These are phyloP conservation scores for Tricharina praecox DNA, from an alignment of 495 filamentous ascomycete species.

Conservation along the genomic window DNA sequence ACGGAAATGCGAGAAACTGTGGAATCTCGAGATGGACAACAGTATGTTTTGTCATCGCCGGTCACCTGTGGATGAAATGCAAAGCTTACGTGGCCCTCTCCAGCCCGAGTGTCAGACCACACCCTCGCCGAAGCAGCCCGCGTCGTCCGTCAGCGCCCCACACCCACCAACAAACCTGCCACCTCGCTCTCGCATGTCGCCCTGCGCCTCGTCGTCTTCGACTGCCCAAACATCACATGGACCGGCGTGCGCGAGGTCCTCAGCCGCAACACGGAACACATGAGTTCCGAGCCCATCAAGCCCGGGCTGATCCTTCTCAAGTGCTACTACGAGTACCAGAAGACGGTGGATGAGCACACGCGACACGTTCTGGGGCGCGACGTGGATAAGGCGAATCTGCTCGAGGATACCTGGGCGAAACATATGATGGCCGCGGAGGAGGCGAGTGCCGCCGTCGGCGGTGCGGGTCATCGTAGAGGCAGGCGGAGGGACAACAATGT, in stretches of 20 bases:
- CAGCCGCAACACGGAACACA: constrained; percentile 56
- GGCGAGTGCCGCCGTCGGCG: constrained; percentile 48
- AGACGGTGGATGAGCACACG: constrained; percentile 81
- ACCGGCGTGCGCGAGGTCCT: constrained; percentile 75
- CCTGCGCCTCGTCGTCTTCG: constrained; percentile 69
- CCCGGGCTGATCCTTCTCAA: constrained; percentile 68
- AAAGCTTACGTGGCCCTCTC: neutral
- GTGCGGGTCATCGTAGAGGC: constrained; percentile 54
- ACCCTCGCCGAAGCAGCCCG: constrained; percentile 72
- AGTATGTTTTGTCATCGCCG: constrained; percentile 32
- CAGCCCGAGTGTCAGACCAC: constrained; percentile 61
- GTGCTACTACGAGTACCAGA: constrained; percentile 90
- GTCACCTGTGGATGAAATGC: neutral
- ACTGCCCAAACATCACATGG: constrained; percentile 84
- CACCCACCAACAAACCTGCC: constrained; percentile 24
- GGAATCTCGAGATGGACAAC: constrained; percentile 77
- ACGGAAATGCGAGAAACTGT: constrained; percentile 50
- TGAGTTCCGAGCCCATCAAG: constrained; percentile 34
- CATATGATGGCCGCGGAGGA: constrained; percentile 89
- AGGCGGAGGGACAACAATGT: constrained; percentile 17
- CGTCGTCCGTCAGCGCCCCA: constrained; percentile 50
- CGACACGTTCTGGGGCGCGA: constrained; percentile 67
- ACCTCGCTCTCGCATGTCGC: constrained; percentile 39
- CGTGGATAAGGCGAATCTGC: constrained; percentile 44
- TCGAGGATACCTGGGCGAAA: constrained; percentile 84